Base-by-base conservation (phyloP, 495 filamentous ascomycete genomes). In the Parmelia sp. region DNA sequence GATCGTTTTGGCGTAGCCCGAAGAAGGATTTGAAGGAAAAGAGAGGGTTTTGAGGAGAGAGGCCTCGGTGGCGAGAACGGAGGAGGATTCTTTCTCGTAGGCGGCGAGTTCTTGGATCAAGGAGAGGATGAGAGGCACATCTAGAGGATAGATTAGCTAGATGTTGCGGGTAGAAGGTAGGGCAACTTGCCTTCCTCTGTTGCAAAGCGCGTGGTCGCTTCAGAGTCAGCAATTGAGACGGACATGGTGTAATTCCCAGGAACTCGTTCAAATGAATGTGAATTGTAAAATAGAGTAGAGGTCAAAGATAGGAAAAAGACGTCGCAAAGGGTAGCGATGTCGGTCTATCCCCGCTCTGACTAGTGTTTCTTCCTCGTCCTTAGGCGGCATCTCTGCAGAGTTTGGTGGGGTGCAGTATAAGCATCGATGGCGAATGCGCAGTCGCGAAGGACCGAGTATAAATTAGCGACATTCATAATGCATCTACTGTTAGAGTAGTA, bases 91-190 rank as follows among this genome's bases (percentile, higher is more conserved):
- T 44, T 78, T 87, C 75, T 97, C 91, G 77, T 96, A 96, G 69
- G 85, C 82, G 66, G 94, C 93, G 8, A 97, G 86, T 70, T 94
- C 92, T 62, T 84, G 84, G 76, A 98, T 95, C 68, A 96, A 77
- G 65, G 84, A 74, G 65, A 96, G 84, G 73, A 97, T 96, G 19
- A 80, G 76, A 40, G 86, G 85, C 61, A 96, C 86, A 69, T 97
- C 92, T 96, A 31, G n/a, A 23, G 57, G n/a, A 31, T n/a, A n/a
- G 14, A 31, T 64, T 57, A 61, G 44, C 59, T 49, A 31, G 29
- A 60, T 57, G 49, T 44, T 59, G 62, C 0, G n/a, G 12, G 25
- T 33, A 45, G 21, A 40, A 6, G 40, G 2, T 19, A 36, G 33
- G 14, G 17, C 36, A 36, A 39, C 6, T 27, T 27, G 25, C 80